Conservation (phyloP, 495 filamentous ascomycete species). For the Umbilicaria muhlenbergii region DNA sequence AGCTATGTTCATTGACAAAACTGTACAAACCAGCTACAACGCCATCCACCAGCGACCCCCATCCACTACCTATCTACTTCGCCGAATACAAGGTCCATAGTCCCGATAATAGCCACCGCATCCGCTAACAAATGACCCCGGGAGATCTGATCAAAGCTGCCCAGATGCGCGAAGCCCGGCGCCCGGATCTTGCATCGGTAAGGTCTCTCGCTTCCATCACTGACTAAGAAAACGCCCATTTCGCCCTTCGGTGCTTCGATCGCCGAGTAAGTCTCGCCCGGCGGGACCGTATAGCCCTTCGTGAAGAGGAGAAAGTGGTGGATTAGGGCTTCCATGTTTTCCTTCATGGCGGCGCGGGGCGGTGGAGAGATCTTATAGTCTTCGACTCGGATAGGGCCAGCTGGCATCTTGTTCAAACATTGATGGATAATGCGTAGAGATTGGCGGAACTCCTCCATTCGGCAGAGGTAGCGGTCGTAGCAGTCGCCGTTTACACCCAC, state of each 20-base stretch:
- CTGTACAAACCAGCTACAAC: too few relatives aligned
- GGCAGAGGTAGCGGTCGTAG: slow-evolving; percentile 97
- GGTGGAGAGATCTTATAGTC: slow-evolving; percentile 99
- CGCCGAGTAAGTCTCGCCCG: slow-evolving; percentile 91
- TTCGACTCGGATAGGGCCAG: slow-evolving; percentile 84
- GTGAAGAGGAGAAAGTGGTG: slow-evolving; percentile 98
- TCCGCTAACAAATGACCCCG: slow-evolving; percentile 90
- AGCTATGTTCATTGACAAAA: too few relatives aligned
- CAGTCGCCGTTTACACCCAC: slow-evolving; percentile 96
- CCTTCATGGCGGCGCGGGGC: slow-evolving; percentile 96
- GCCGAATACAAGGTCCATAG: slow-evolving; percentile 71
- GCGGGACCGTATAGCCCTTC: slow-evolving; percentile 96
- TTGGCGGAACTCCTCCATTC: slow-evolving; percentile 99
- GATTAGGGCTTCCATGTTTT: slow-evolving; percentile 99
- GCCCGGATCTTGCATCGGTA: slow-evolving; percentile 97
- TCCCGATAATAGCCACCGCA: slow-evolving; percentile 89
- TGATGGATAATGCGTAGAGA: slow-evolving; percentile 96
- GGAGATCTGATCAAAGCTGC: slow-evolving; percentile 82
- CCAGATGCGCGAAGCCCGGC: slow-evolving; percentile 91
- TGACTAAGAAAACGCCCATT: slow-evolving; percentile 97
- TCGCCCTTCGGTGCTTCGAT: slow-evolving; percentile 99
- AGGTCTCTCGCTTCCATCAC: slow-evolving; percentile 86
- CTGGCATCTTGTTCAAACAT: slow-evolving; percentile 97
- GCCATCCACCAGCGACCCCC: too few relatives aligned
- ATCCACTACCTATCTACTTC: slow-evolving; percentile 46